Evolutionary conservation across 2,329 filamentous ascomycete genomes (phyloP), one percentile per base, ranked within the genome.

Genomic region (Malbranchea cinnamomea): DNA sequence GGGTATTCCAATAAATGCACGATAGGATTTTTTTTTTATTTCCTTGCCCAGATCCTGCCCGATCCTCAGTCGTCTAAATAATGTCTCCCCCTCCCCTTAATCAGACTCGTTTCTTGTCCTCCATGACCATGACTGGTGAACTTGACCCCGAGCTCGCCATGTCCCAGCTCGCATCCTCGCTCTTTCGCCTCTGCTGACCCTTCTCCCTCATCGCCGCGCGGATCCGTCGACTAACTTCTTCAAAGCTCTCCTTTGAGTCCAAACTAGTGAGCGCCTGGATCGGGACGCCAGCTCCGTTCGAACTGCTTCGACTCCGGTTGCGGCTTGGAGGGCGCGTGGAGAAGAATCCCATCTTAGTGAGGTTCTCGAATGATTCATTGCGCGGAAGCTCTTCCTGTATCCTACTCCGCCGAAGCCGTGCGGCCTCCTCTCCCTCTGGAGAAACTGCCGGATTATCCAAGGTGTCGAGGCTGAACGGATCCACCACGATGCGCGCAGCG

Each of bases 361-460:
- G 78, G 52, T 95, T 87, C 54, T 77, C 77, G 59, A 94, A 94
- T 1, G 81, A 89, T 56, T 95, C 89, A 59, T 93, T 94, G 36
- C 80, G 75, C 6, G 87, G 85, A 1, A 74, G 41, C 69, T 75
- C 56, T 50, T 66, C 54, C 8, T 36, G 30, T 7, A 32, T 31
- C 10, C 25, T 23, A 12, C 22, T 12, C 12, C 22, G 20, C 7
- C 23, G n/a, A 17, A 8, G 23, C 10, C 9, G 9, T 9, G n/a
- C 18, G 4, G 6, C n/a, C n/a, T n/a, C n/a, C n/a, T n/a, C n/a
- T n/a, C n/a, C n/a, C n/a, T n/a, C n/a, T n/a, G 39, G 39, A 3
- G 35, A 23, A n/a, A 23, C 23, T 34, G 29, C 23, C 32, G 39
- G 23, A 35, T 37, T 49, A 6, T 37, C 31, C 34, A 39, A 30